Evolutionary conservation across 768 basidiomycete species (phyloP).

Genomic region (Suillus americanus): DNA sequence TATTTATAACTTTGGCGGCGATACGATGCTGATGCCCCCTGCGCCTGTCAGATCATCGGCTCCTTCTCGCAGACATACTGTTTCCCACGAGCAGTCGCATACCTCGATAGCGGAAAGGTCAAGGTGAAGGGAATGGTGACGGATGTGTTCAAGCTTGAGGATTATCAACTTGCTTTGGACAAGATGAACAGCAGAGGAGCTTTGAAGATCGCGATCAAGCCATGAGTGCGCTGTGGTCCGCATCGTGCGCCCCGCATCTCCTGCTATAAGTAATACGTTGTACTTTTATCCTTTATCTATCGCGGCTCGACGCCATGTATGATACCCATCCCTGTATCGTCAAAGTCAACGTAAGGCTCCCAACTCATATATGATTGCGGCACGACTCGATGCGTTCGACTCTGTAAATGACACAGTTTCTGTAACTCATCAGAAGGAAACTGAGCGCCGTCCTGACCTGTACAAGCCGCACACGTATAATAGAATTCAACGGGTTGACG

Average conservation of each 20-base stretch:
- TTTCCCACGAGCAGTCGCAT: slow-evolving; percentile 89
- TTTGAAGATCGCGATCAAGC: slow-evolving; percentile 62
- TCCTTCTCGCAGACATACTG: slow-evolving; percentile 89
- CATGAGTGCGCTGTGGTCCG: slow-evolving; percentile 29
- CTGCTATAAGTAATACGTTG: not conserved
- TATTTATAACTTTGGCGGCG: not conserved
- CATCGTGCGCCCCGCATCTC: not conserved
- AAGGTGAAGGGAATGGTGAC: slow-evolving; percentile 80
- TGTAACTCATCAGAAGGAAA: not conserved
- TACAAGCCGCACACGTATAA: not conserved
- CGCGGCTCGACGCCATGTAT: not conserved
- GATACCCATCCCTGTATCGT: not conserved
- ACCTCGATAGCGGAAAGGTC: slow-evolving; percentile 85
- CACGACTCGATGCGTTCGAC: not conserved
- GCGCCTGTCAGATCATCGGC: slow-evolving; percentile 68
- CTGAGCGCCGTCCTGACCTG: not conserved
- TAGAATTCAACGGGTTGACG: no score
- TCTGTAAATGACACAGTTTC: not conserved
- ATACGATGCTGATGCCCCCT: not conserved
- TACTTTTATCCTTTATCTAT: not conserved
- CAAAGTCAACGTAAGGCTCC: not conserved
- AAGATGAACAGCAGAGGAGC: slow-evolving; percentile 68
- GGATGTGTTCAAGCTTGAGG: slow-evolving; percentile 64
- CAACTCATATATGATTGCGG: not conserved
- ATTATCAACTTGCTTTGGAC: slow-evolving; percentile 69